Conservation (phyloP, 2,329 filamentous ascomycete genomes). For the Thielaviopsis euricoi region DNA sequence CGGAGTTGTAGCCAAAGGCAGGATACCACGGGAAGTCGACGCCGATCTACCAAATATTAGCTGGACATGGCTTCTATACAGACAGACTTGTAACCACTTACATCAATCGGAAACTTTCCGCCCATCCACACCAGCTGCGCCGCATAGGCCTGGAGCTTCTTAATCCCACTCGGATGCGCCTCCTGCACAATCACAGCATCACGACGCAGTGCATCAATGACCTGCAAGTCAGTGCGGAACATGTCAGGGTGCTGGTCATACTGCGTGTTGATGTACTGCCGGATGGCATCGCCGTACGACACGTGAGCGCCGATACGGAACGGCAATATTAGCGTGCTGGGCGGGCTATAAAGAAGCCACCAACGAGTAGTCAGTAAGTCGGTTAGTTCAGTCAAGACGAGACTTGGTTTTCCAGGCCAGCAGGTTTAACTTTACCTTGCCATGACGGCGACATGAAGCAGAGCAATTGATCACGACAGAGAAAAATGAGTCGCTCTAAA, state of each 20-base stretch:
- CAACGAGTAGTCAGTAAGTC: no score
- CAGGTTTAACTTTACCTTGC: not conserved
- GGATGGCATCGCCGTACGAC: conserved; percentile 66
- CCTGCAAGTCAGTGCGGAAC: conserved; percentile 73
- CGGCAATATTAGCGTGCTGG: conserved; percentile 59
- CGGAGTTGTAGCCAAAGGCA: conserved; percentile 75
- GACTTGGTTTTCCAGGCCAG: not conserved
- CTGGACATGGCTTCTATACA: not conserved
- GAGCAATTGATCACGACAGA: not conserved
- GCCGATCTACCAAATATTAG: conserved; percentile 50
- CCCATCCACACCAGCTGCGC: conserved; percentile 86
- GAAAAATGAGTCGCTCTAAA: not conserved
- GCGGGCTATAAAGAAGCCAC: conserved; percentile 5
- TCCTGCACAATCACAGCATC: conserved; percentile 84
- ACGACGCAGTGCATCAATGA: conserved; percentile 66
- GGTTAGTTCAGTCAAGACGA: not conserved
- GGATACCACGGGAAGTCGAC: conserved; percentile 96
- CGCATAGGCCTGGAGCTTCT: conserved; percentile 79
- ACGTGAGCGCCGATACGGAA: conserved; percentile 75
- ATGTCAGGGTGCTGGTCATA: conserved; percentile 98
- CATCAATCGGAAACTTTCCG: conserved; percentile 92
- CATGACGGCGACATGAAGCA: not conserved
- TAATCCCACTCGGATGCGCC: conserved; percentile 70
- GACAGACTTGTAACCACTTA: conserved; percentile 24
- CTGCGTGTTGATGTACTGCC: conserved; percentile 90